phyloP scores from a whole-genome alignment of 257 asterid genomes.

The Henckelia pumila region DNA sequence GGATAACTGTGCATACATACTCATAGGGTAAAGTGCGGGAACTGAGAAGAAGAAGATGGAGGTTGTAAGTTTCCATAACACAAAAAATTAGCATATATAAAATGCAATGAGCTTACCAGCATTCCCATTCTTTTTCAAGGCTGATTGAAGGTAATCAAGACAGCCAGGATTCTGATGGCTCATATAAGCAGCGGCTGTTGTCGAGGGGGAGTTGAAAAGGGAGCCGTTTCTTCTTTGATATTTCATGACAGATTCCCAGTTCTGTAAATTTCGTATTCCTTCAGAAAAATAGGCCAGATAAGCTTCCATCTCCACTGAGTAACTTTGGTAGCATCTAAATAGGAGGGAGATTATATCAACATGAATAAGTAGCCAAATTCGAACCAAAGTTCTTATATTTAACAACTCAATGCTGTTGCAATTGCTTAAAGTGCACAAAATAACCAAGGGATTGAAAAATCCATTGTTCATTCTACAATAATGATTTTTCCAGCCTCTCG shows the following conservation, averaged over 20 bases:
- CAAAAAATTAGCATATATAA: background rate
- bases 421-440: background rate
- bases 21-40: constrained; percentile 67
- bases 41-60: constrained; percentile 39
- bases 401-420: background rate
- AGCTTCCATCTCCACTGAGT: constrained; percentile 42
- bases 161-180: constrained; percentile 49
- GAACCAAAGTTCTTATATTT: background rate
- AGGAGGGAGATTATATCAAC: constrained; percentile 8
- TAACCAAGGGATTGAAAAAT: no score
- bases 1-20: constrained; percentile 50
- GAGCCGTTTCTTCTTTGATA: constrained; percentile 82
- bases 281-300: constrained; percentile 70
- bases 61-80: constrained; percentile 10
- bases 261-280: constrained; percentile 55
- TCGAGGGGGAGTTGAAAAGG: constrained; percentile 81
- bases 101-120: constrained; percentile 45
- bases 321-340: constrained; percentile 42
- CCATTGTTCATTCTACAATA: no score
- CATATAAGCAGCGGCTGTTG: constrained; percentile 79
- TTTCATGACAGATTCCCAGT: constrained; percentile 64
- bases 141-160: constrained; percentile 56
- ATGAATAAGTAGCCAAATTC: background rate
- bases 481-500: background rate
- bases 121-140: constrained; percentile 54